Base-by-base conservation (phyloP, 371 early-diverging fungal species). In the Globomyces sp. region DNA sequence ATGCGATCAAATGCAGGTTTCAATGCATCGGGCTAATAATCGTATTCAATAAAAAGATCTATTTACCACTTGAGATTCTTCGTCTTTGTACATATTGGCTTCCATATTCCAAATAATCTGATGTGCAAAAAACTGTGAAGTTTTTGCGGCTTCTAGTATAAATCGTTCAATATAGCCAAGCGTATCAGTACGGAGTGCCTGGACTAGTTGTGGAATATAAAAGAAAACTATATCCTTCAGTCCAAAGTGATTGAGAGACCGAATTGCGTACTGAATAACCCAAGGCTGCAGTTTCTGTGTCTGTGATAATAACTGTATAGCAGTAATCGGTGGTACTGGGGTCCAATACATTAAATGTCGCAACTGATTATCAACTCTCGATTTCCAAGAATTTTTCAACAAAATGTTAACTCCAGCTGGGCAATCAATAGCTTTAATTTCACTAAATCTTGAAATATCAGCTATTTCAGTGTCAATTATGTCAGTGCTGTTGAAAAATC, bases 21-120 rank as follows among this genome's bases (percentile, higher is more conserved):
- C n/a, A 98, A 74, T 0, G 87, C 55, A 48, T 77, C 82, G 11
- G 70, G 74, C 71, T 24, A 24, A 24, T 24, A 24, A 24, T 24
- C 24, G 24, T 24, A 24, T 24, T 24, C 24, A 24, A 24, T 24
- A 24, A 24, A 24, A 24, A 24, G 24, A 24, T 24, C 24, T 24
- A 24, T 24, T 24, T 24, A 24, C 24, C 24, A 45, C 47, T 45
- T 65, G 60, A 8, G 34, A 42, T 36, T 41, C 37, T 3, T 64
- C 45, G 61, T 65, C 44, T 49, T 86, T 90, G 85, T 68, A 97
- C 89, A 91, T 87, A 80, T 99, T 99, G 52, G 99, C 99, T 47
- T 95, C 90, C 95, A 99, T 97, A 74, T 99, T 99, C 99, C 99
- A 99, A 55, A 99, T 97, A 57, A 99, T 95, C 77, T 99, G 98